Base-by-base conservation (phyloP, 1,284 basidiomycete species). In the Volvariella surrecta region DNA sequence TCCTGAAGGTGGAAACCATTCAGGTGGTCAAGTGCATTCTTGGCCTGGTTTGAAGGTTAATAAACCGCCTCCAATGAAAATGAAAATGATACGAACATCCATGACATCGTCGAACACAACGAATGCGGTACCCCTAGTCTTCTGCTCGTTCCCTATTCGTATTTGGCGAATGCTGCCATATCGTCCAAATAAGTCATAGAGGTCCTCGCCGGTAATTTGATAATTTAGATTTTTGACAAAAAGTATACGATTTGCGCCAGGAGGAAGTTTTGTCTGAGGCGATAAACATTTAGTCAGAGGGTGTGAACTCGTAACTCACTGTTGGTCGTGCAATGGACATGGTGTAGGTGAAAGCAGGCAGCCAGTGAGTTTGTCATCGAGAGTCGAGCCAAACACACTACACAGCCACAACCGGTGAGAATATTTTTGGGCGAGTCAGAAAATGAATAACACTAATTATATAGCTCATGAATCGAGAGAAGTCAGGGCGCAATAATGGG, bases 1-100 rank as follows among this genome's bases (percentile, higher is more conserved):
- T 97, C 95, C 69, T 96, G 92, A 49, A 99, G 66, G 68, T 99
- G 95, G 70, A 99, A 99, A 32, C 95, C 96, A 56, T 99, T 99
- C 58, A 99, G 64, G 62, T 96, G 89, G 58, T 95, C 93, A 45
- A 96, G 79, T 1, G 95, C 95, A 57, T 94, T 93, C 66, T 97
- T 97, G 13, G 90, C 91, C 83, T 93, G 55, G 11, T 41, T 45
- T 17, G 16, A 42, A 47, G 43, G 48, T 59, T 39, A 57, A 49
- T 50, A 30, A 20, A 24, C 35, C 16, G 17, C 13, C 17, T n/a
- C 17, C 16, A 8, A 24, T 18, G 40, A 41, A 28, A 37, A 32
- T 40, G 13, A 49, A n/a, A 39, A 21, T n/a, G 32, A 22, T 32
- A 64, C 86, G 58, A 58, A 88, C 87, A 55, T 89, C 87, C 87